These are phyloP conservation scores for Aspergillus conjunctus DNA, from an alignment of 495 filamentous ascomycete species.

Conservation along the genomic window DNA sequence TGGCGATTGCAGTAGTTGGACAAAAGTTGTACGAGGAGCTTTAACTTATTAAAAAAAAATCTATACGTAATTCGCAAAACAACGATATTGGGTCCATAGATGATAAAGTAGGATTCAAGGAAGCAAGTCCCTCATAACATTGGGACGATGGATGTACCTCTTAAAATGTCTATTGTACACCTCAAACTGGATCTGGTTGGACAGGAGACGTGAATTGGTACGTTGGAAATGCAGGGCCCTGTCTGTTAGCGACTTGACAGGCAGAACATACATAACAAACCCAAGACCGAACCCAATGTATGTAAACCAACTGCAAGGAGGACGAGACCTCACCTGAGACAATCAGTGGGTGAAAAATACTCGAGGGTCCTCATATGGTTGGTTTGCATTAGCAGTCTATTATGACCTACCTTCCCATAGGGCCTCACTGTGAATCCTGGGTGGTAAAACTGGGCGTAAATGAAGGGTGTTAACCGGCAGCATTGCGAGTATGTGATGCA, in stretches of 20 bases:
- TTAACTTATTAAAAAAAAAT: too few relatives aligned
- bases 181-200: too few relatives aligned
- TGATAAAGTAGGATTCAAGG: too few relatives aligned
- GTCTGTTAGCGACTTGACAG: slow-evolving; percentile 11
- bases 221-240: neutral
- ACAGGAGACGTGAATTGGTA: neutral
- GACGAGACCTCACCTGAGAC: neutral
- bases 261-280: neutral
- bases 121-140: too few relatives aligned
- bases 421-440: neutral
- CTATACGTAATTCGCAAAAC: too few relatives aligned
- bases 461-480: neutral
- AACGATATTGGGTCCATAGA: too few relatives aligned
- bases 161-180: too few relatives aligned
- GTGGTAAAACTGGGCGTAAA: neutral
- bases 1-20: too few relatives aligned
- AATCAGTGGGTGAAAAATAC: neutral
- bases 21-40: too few relatives aligned
- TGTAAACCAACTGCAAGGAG: neutral
- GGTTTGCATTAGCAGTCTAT: slow-evolving; percentile 5
- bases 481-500: neutral
- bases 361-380: neutral
- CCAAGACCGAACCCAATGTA: neutral
- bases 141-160: too few relatives aligned
- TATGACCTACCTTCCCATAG: slow-evolving; percentile 15